phyloP scores from a whole-genome alignment of 2,329 filamentous ascomycete genomes.

The Furcasterigmium furcatum region DNA sequence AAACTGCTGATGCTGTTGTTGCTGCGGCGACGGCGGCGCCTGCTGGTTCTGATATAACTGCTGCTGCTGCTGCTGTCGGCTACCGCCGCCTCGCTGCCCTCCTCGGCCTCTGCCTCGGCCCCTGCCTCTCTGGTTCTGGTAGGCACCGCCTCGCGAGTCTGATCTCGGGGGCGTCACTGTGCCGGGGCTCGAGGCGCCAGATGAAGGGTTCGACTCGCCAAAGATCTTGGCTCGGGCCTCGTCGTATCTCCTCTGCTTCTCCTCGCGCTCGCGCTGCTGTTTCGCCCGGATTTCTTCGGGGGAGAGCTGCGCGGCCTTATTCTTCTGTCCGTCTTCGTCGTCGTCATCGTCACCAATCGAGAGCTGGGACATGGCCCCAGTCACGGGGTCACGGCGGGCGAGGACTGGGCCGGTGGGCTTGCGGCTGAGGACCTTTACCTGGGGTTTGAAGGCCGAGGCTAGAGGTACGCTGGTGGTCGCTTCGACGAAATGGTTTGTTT shows the following conservation, averaged over 20 bases:
- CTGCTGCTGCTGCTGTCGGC: conserved; percentile 20
- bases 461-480: conserved; percentile 60
- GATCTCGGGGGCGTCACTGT: conserved; percentile 55
- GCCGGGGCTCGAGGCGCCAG: conserved; percentile 60
- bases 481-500: conserved; percentile 74
- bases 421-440: conserved; percentile 80
- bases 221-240: conserved; percentile 87
- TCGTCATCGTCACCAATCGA: conserved; percentile 47
- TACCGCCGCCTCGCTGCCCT: conserved; percentile 31
- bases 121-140: conserved; percentile 37
- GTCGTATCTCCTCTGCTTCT: conserved; percentile 87
- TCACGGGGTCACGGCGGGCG: conserved; percentile 53
- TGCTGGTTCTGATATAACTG: conserved; percentile 14
- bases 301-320: conserved; percentile 60
- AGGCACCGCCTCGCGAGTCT: conserved; percentile 30
- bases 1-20: not conserved
- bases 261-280: conserved; percentile 76
- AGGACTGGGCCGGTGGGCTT: conserved; percentile 63
- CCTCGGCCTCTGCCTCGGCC: conserved; percentile 42
- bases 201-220: conserved; percentile 55
- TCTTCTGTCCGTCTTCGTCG: conserved; percentile 62
- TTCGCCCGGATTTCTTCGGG: conserved; percentile 76
- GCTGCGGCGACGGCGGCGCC: not conserved
- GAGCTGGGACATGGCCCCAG: conserved; percentile 39
- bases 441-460: conserved; percentile 70